Conservation (phyloP, 192 early-diverging fungal genomes). For the Dimargaris cristalligena region DNA sequence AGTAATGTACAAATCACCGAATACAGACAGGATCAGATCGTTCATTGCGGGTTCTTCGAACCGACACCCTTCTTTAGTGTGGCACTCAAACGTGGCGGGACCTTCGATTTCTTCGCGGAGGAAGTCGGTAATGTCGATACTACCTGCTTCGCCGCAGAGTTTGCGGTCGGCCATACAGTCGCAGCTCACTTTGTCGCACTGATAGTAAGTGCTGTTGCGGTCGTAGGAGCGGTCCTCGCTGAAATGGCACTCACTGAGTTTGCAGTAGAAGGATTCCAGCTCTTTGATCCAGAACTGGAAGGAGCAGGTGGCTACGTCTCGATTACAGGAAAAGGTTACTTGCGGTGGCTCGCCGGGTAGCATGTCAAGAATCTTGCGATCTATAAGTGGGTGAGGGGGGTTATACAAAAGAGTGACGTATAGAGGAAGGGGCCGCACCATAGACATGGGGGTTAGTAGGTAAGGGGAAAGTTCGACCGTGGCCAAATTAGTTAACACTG, state of each 20-base stretch:
- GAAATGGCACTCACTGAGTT: constrained; percentile 57
- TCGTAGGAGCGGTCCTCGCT: constrained; percentile 32
- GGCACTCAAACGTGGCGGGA: constrained; percentile 54
- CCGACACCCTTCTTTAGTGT: constrained; percentile 29
- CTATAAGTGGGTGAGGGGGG: no score
- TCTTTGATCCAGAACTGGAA: constrained; percentile 80
- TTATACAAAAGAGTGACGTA: no score
- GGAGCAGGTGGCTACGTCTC: constrained; percentile 36
- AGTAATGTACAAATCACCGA: constrained; percentile 70
- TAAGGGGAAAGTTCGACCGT: no score
- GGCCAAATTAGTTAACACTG: no score
- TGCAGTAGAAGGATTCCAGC: constrained; percentile 81
- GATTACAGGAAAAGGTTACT: constrained; percentile 58
- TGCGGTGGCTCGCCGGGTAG: constrained; percentile 50
- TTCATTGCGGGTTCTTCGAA: constrained; percentile 72
- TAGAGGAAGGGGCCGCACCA: no score
- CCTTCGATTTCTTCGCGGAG: constrained; percentile 60
- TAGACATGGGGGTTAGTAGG: no score
- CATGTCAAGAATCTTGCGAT: constrained; percentile 31
- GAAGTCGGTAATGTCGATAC: constrained; percentile 66
- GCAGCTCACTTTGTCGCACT: constrained; percentile 63
- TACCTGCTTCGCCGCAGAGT: constrained; percentile 68
- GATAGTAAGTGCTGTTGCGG: constrained; percentile 39
- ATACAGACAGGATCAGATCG: constrained; percentile 55
- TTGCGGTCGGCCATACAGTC: constrained; percentile 60